phyloP scores from a whole-genome alignment of 1,139 yeast genomes.

The Protomyces inouyei region DNA sequence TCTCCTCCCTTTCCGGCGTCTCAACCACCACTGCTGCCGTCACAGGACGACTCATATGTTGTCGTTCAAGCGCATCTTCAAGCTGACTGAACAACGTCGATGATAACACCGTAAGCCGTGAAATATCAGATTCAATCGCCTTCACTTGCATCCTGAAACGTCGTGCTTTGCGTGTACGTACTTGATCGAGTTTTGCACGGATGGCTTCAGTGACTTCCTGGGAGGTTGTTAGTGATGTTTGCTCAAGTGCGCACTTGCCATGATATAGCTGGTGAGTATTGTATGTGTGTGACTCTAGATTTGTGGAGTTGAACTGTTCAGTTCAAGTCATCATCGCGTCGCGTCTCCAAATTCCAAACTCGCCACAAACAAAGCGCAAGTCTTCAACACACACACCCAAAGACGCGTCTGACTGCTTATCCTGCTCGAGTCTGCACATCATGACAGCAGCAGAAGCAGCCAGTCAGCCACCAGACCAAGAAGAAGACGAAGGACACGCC shows the following conservation, averaged over 20 bases:
- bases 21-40: neutral
- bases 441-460: neutral
- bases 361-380: neutral
- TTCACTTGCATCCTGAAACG: neutral
- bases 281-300: too few relatives aligned
- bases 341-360: neutral
- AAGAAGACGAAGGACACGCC: conserved; percentile 30
- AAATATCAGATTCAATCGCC: neutral
- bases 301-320: too few relatives aligned
- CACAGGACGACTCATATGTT: neutral
- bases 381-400: neutral
- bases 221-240: neutral
- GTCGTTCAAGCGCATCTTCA: neutral
- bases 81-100: neutral
- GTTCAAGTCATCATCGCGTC: neutral
- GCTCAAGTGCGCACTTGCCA: neutral
- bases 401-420: neutral
- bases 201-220: neutral
- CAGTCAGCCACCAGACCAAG: neutral
- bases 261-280: neutral
- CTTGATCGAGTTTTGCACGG: neutral
- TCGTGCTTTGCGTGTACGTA: neutral
- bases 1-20: neutral
- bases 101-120: neutral
- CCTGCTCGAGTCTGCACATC: neutral